phyloP scores from a whole-genome alignment of 1,139 yeast genomes.

The Lodderomyces jiufengensis region DNA sequence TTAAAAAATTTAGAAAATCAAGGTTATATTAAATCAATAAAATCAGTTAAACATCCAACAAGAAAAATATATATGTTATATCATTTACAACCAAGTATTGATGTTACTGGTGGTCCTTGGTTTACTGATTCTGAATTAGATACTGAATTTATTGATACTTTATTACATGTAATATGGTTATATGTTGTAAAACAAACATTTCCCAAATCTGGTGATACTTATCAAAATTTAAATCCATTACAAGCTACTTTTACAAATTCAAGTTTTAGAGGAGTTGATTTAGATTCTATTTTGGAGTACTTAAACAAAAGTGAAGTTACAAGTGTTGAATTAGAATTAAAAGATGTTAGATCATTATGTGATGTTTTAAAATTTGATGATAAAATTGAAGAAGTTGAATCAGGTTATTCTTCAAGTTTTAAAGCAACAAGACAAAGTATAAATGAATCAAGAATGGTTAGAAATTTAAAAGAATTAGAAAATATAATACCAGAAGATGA shows the following conservation, averaged over 20 bases:
- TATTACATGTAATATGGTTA: slow-evolving; percentile 84
- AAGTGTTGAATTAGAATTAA: slow-evolving; percentile 69
- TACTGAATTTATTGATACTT: slow-evolving; percentile 84
- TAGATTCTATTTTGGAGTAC: slow-evolving; percentile 71
- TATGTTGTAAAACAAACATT: slow-evolving; percentile 71
- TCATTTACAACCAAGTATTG: slow-evolving; percentile 88
- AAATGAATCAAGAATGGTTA: slow-evolving; percentile 51
- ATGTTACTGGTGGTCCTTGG: slow-evolving; percentile 99
- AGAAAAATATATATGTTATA: slow-evolving; percentile 94
- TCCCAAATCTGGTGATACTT: slow-evolving; percentile 57
- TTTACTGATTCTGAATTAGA: slow-evolving; percentile 95
- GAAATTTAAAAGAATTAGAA: slow-evolving; percentile 2
- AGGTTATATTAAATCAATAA: slow-evolving; percentile 83
- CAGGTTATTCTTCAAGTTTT: slow-evolving; percentile 46
- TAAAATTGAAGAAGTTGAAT: slow-evolving; percentile 61
- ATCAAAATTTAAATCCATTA: slow-evolving; percentile 21
- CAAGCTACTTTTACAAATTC: slow-evolving; percentile 46
- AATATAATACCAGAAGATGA: slow-evolving; percentile 5
- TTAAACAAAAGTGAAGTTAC: slow-evolving; percentile 75
- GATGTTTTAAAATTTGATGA: slow-evolving; percentile 88
- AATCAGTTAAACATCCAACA: slow-evolving; percentile 93
- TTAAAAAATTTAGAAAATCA: slow-evolving; percentile 79
- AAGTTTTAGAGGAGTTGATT: slow-evolving; percentile 59
- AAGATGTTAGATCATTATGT: slow-evolving; percentile 78
- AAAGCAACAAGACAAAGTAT: slow-evolving; percentile 62